Percentiles rank a stretch among this genome's conserved stretches.
Evolutionary conservation across 345 rosid genomes (phyloP).

Genomic region (Lepidium aucheri): DNA sequence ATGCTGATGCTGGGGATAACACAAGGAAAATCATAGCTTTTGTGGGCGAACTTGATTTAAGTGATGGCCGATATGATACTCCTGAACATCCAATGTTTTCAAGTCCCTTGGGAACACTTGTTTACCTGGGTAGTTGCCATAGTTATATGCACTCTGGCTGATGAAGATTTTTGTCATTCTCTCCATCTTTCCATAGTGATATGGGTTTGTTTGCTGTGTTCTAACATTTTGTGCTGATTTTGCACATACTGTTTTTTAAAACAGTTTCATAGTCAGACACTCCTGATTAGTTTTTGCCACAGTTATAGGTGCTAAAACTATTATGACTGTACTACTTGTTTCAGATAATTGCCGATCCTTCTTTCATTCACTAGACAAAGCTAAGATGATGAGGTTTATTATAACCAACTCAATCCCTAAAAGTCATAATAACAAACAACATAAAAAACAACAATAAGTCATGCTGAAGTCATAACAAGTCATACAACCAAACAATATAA

Average conservation of each 20-base stretch:
- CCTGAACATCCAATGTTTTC: conserved; percentile 56
- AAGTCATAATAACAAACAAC: too few species aligned
- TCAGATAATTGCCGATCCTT: conserved; percentile 90
- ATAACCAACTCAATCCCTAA: too few species aligned
- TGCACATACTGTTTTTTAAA: background rate
- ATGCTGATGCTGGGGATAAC: conserved; percentile 74
- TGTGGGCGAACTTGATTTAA: conserved; percentile 92
- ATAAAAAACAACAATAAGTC: too few species aligned
- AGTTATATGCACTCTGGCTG: background rate
- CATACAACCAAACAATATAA: too few species aligned
- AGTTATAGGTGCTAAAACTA: conserved; percentile 3
- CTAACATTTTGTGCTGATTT: background rate
- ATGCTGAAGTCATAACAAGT: too few species aligned
- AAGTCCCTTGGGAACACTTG: background rate
- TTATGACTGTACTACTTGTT: conserved; percentile 17
- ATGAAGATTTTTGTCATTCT: conserved; percentile 1
- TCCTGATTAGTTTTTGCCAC: background rate
- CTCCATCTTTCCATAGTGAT: background rate
- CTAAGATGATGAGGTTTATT: conserved; percentile 99
- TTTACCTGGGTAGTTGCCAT: background rate
- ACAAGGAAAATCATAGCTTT: conserved; percentile 84
- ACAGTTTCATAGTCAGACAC: background rate
- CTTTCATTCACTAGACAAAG: conserved; percentile 91
- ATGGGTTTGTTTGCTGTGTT: background rate
- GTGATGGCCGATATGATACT: conserved; percentile 88